Evolutionary conservation across 1,284 basidiomycete species (phyloP).

Genomic region (Entoloma clypeatum): DNA sequence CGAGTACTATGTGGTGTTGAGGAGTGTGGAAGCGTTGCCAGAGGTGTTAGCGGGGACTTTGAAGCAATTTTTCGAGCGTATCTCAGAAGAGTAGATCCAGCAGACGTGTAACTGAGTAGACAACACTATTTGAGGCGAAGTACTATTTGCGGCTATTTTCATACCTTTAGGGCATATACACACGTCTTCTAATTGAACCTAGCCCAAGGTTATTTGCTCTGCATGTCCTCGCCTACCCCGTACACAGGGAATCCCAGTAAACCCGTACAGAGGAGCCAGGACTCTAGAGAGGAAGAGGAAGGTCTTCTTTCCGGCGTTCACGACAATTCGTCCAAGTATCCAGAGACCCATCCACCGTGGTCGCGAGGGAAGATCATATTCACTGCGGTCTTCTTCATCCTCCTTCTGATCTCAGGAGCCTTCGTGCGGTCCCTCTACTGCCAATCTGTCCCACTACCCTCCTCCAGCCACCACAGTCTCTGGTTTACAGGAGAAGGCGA

Average conservation of each 20-base stretch:
- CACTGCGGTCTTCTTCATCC: slow-evolving; percentile 36
- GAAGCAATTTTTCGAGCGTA: slow-evolving; percentile 86
- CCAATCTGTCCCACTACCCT: slow-evolving; percentile 17
- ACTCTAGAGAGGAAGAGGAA: slow-evolving; percentile 35
- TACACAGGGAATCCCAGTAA: slow-evolving; percentile 10
- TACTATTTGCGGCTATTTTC: too few relatives aligned
- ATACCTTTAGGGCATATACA: too few relatives aligned
- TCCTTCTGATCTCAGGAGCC: slow-evolving; percentile 40
- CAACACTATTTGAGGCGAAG: too few relatives aligned
- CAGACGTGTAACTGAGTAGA: too few relatives aligned
- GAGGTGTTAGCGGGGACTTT: slow-evolving; percentile 90
- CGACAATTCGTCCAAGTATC: slow-evolving; percentile 13
- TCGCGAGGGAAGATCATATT: slow-evolving; percentile 34
- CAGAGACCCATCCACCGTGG: slow-evolving; percentile 27
- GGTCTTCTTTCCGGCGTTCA: slow-evolving; percentile 36
- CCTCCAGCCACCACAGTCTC: slow-evolving; percentile 25
- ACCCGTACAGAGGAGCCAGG: slow-evolving; percentile 8
- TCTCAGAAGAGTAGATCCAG: slow-evolving; percentile 64
- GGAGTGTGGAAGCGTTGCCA: slow-evolving; percentile 89
- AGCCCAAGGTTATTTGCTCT: neutral
- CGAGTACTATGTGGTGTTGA: slow-evolving; percentile 93
- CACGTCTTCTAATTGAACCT: too few relatives aligned
- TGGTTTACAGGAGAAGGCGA: slow-evolving; percentile 35
- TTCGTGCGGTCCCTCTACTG: slow-evolving; percentile 35
- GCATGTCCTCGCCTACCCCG: slow-evolving; percentile 15